phyloP scores from a whole-genome alignment of 129 eudicot species.

The Pittosporum tobira region DNA sequence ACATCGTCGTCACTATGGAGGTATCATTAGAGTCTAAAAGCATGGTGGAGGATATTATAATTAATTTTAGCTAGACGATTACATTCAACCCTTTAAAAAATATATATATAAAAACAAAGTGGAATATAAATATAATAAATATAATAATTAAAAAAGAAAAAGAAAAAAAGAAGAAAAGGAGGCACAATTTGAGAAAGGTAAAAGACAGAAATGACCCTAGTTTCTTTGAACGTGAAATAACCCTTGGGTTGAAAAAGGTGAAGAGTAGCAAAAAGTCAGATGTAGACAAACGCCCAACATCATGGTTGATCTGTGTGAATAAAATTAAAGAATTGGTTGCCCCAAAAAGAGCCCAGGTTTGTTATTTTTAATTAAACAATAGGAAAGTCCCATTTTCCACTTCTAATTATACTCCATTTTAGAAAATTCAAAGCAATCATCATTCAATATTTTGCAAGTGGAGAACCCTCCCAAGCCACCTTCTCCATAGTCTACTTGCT shows the following conservation, averaged over 20 bases:
- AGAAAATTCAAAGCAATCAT: conserved; percentile 20
- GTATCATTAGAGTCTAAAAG: no score
- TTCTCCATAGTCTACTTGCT: conserved; percentile 27
- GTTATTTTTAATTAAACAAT: conserved; percentile 4
- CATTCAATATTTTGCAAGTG: conserved; percentile 32
- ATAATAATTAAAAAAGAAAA: no score
- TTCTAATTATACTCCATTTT: conserved; percentile 12
- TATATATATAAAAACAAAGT: no score
- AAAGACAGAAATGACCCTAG: no score
- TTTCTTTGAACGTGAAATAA: no score
- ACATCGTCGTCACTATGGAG: no score
- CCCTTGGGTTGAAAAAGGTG: neutral
- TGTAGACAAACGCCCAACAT: neutral
- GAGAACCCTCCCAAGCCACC: conserved; percentile 30
- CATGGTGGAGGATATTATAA: no score
- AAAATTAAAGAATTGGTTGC: conserved; percentile 4
- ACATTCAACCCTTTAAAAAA: neutral
- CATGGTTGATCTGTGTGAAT: neutral
- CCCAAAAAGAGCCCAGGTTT: conserved; percentile 2
- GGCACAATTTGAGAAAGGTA: no score
- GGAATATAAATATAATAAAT: no score
- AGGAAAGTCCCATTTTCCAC: conserved; percentile 11
- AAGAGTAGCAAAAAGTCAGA: neutral
- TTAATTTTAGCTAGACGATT: neutral
- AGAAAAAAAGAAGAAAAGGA: no score